Conservation (phyloP, 2,329 filamentous ascomycete genomes). For the Diplodia sapinea region DNA sequence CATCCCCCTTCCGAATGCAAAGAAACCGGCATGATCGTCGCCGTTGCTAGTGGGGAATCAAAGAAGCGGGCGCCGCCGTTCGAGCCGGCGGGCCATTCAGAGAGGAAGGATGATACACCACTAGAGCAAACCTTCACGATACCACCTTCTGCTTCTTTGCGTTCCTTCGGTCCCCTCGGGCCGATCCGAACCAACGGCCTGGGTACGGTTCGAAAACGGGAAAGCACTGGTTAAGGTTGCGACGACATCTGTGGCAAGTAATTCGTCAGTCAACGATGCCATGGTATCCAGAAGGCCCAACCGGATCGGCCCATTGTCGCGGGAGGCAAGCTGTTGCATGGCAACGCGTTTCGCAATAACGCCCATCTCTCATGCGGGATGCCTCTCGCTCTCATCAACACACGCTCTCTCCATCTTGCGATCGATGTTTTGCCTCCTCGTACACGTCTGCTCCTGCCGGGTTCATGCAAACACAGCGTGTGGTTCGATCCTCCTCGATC, state of each 20-base stretch:
- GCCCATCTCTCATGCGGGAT: background rate
- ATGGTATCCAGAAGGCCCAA: background rate
- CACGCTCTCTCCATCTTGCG: background rate
- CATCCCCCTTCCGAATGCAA: too few species aligned
- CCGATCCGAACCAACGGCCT: slow-evolving; percentile 23
- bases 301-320: background rate
- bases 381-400: background rate
- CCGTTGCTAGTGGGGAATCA: too few species aligned
- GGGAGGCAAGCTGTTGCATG: background rate
- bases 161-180: background rate
- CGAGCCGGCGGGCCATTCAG: background rate
- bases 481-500: background rate
- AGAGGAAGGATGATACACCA: background rate
- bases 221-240: too few species aligned
- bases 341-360: background rate
- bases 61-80: background rate
- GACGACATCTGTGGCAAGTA: too few species aligned
- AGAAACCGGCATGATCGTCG: background rate
- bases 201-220: background rate
- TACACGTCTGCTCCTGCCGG: background rate
- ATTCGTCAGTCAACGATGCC: background rate
- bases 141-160: background rate
- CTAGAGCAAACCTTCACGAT: background rate
- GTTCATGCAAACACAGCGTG: background rate
- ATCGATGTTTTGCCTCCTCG: background rate